Conservation (phyloP, 768 basidiomycete species). For the Serpula lacrymans region DNA sequence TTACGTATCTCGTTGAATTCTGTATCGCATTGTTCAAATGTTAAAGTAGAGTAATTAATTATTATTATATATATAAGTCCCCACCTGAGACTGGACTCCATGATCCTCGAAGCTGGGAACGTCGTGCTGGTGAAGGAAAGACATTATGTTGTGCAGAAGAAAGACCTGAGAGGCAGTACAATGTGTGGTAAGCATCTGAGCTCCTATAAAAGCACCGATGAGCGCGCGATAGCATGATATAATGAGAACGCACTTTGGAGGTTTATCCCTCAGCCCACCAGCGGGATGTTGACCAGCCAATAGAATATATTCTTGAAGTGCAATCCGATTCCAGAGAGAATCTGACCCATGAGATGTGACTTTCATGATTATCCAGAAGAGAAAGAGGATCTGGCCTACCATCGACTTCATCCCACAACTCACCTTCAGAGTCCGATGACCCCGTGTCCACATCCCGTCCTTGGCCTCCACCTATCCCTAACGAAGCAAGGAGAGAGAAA, state of each 20-base stretch:
- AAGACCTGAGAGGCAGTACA: constrained; percentile 89
- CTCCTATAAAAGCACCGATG: constrained; percentile 40
- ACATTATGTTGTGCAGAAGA: constrained; percentile 86
- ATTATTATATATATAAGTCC: background rate
- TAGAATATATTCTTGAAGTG: constrained; percentile 85
- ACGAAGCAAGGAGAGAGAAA: constrained; percentile 70
- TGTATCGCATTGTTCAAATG: constrained; percentile 7
- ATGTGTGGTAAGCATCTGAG: constrained; percentile 95
- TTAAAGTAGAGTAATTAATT: background rate
- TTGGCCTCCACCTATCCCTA: constrained; percentile 38
- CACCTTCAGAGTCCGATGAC: constrained; percentile 22
- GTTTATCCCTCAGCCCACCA: constrained; percentile 92
- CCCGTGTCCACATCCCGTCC: constrained; percentile 21
- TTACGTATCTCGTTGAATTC: constrained; percentile 33
- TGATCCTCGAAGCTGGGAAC: constrained; percentile 26
- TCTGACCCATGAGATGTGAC: constrained; percentile 36
- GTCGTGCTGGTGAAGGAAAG: constrained; percentile 39
- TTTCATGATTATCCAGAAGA: too few relatives aligned
- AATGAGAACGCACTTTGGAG: constrained; percentile 68
- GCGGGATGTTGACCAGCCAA: constrained; percentile 81
- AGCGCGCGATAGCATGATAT: background rate
- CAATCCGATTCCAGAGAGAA: constrained; percentile 54
- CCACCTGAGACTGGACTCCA: constrained; percentile 35
- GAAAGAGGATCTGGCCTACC: constrained; percentile 37
- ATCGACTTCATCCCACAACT: constrained; percentile 70